These are phyloP conservation scores for Hymenoscyphus repandus DNA, from an alignment of 2,329 filamentous ascomycete genomes.

Conservation along the genomic window DNA sequence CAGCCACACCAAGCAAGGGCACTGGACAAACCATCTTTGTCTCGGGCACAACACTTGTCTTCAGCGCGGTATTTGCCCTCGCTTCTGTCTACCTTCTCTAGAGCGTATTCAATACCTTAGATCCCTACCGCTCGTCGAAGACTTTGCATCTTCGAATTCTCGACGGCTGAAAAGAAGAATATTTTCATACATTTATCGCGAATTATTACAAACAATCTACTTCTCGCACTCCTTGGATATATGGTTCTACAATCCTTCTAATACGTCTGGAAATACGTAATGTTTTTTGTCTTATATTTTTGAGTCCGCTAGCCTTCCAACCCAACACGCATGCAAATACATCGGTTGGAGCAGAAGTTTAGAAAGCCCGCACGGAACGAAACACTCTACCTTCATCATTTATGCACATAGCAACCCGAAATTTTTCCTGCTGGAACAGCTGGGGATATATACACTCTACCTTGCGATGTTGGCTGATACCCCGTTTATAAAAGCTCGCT, in stretches of 20 bases:
- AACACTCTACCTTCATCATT: neutral
- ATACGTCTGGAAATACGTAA: constrained; percentile 30
- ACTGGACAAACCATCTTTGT: constrained; percentile 14
- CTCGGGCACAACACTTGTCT: constrained; percentile 16
- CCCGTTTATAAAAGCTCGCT: neutral
- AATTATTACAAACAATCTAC: constrained; percentile 1
- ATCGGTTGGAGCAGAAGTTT: no score
- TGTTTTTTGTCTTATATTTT: constrained; percentile 7
- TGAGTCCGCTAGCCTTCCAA: neutral
- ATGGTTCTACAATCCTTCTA: constrained; percentile 17
- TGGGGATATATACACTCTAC: constrained; percentile 1
- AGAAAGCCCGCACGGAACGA: no score
- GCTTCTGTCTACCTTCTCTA: constrained; percentile 22
- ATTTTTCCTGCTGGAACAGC: constrained; percentile 9
- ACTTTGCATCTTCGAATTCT: no score
- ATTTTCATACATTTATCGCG: neutral
- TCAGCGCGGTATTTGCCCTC: constrained; percentile 18
- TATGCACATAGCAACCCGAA: constrained; percentile 9
- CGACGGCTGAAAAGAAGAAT: neutral
- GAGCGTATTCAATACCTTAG: constrained; percentile 4
- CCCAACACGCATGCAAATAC: neutral
- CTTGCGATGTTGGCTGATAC: constrained; percentile 10
- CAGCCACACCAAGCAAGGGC: constrained; percentile 14
- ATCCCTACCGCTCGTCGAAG: no score
- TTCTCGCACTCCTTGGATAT: constrained; percentile 5